Base-by-base conservation (phyloP, 306 rosid species). In the Nissolia schottii region DNA sequence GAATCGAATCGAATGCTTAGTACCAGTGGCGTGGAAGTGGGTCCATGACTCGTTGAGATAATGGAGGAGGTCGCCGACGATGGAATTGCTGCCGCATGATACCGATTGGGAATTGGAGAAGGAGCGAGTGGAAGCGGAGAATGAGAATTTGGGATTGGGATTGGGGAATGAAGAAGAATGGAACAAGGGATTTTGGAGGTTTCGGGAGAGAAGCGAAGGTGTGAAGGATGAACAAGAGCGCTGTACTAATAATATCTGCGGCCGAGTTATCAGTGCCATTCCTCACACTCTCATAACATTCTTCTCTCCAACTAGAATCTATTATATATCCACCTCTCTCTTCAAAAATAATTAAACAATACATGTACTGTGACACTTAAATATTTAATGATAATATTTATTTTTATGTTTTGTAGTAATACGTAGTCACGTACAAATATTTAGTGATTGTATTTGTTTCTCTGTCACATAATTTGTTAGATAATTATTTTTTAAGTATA, bases 11-110 rank as follows among this genome's bases (percentile, higher is more conserved):
- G n/a, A n/a, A n/a, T n/a, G n/a, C n/a, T n/a, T n/a, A n/a, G n/a
- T n/a, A 61, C 98, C 98, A 5, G 98, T 91, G 56, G 98, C 96
- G 70, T 94, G 96, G 82, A 94, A 94, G 53, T 94, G 98, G 11
- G 98, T 94, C 97, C 98, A 94, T 2, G 97, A 91, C 34, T 94
- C 92, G 76, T 94, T 94, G 43, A 94, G 92, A 67, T 89, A 94
- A 73, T 87, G 87, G 67, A 94, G 91, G 35, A 91, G 83, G 63
- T 87, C 89, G 25, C 81, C 82, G n/a, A 91, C 96, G 10, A 91
- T 86, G 70, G 94, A 86, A 38, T 2, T 24, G 20, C 8, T 15
- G 8, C 7, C 15, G 51, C 20, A 37, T 8, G 83, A 73, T 80
- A 67, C 86, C 10, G 67, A 87, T 61, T 8, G 10, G 29, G 74